phyloP scores from a whole-genome alignment of 257 asterid species.

The Ocimum tenuiflorum region DNA sequence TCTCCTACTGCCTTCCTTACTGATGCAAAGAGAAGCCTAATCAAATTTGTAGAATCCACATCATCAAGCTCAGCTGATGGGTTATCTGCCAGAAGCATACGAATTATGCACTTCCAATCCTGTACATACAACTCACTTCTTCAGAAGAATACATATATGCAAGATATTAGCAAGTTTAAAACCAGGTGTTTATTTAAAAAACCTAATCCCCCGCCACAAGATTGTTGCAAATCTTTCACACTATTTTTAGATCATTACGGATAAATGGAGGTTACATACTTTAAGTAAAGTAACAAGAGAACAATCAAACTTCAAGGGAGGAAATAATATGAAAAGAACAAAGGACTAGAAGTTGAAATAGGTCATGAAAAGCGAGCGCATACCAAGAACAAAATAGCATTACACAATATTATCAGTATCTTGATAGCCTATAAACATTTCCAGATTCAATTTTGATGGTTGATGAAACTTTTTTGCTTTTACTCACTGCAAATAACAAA shows the following conservation, averaged over 20 bases:
- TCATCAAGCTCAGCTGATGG: constrained; percentile 76
- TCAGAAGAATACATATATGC: constrained; percentile 10
- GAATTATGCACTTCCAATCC: constrained; percentile 93
- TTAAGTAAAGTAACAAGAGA: neutral
- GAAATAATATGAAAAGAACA: neutral
- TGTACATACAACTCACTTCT: constrained; percentile 28
- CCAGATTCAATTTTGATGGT: neutral
- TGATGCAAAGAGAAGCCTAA: constrained; percentile 82
- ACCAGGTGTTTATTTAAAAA: constrained; percentile 1
- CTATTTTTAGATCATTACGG: neutral
- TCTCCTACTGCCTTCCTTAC: constrained; percentile 91
- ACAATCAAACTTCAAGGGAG: constrained; percentile 4
- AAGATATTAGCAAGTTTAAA: constrained; percentile 19
- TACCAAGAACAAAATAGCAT: neutral
- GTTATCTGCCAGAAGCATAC: constrained; percentile 77
- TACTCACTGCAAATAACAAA: neutral
- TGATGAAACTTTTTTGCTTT: neutral
- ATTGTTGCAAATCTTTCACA: neutral
- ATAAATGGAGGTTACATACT: neutral
- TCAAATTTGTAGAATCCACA: constrained; percentile 79
- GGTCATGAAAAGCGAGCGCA: neutral
- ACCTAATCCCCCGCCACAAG: constrained; percentile 4
- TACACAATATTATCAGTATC: neutral
- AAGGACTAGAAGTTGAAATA: neutral
- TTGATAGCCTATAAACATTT: neutral